Conservation (phyloP, 2,329 filamentous ascomycete species). For the Xylariaceae sp. region DNA sequence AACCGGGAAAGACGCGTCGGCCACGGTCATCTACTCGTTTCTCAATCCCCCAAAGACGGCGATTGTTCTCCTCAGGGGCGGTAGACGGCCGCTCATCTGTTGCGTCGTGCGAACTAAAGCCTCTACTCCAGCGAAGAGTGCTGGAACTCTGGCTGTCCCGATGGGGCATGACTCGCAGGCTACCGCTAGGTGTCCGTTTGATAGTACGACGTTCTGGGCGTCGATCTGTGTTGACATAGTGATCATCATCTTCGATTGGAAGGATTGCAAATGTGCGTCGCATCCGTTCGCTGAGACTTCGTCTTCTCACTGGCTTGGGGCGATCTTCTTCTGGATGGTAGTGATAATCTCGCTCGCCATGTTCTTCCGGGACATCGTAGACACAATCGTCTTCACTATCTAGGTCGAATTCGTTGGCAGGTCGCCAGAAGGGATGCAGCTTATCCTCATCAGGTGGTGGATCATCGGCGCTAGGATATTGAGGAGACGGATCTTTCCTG, state of each 20-base stretch:
- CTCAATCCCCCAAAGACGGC: constrained; percentile 29
- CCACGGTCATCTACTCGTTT: constrained; percentile 33
- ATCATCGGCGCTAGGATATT: constrained; percentile 44
- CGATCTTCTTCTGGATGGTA: constrained; percentile 52
- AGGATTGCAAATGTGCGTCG: constrained; percentile 61
- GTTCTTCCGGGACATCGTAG: constrained; percentile 31
- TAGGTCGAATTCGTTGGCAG: constrained; percentile 40
- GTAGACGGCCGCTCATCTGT: constrained; percentile 36
- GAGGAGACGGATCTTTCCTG: constrained; percentile 28
- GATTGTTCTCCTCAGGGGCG: constrained; percentile 29
- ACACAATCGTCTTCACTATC: constrained; percentile 30
- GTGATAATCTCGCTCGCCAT: constrained; percentile 37
- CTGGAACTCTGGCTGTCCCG: constrained; percentile 45
- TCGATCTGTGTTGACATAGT: constrained; percentile 32
- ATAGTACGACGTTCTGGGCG: constrained; percentile 56
- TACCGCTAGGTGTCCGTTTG: constrained; percentile 57
- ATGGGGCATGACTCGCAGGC: constrained; percentile 56
- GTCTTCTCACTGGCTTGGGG: constrained; percentile 32
- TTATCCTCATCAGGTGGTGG: constrained; percentile 51
- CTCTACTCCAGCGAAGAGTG: constrained; percentile 17
- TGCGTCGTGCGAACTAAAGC: constrained; percentile 21
- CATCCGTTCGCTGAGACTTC: constrained; percentile 52
- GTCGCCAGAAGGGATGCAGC: constrained; percentile 61
- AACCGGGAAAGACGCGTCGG: constrained; percentile 32
- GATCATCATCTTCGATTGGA: constrained; percentile 45